Conservation (phyloP, 2,329 filamentous ascomycete species). For the Talaromyces rugulosus region DNA sequence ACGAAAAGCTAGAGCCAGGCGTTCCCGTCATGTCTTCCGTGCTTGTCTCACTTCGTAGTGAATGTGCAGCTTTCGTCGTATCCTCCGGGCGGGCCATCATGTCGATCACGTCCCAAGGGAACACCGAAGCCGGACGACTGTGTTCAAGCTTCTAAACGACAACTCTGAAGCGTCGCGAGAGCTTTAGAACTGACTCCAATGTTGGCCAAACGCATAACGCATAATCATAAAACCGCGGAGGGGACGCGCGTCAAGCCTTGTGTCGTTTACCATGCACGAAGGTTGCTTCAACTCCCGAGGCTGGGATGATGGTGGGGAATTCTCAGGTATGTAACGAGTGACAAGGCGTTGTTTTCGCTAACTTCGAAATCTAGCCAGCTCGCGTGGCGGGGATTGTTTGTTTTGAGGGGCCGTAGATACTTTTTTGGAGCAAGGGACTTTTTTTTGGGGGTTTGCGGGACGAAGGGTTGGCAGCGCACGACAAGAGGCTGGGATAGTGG, state of each 20-base stretch:
- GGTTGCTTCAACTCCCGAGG: neutral
- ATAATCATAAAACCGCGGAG: neutral
- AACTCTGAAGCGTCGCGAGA: neutral
- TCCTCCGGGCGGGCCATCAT: conserved; percentile 37
- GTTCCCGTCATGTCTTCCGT: conserved; percentile 27
- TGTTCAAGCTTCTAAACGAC: neutral
- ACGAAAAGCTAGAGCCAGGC: conserved; percentile 24
- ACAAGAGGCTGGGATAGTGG: neutral
- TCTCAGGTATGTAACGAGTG: neutral
- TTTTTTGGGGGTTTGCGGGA: neutral
- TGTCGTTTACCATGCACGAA: neutral
- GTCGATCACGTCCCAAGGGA: conserved; percentile 21
- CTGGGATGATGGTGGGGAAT: neutral
- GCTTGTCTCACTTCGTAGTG: conserved; percentile 24
- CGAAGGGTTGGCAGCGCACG: neutral
- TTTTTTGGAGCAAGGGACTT: neutral
- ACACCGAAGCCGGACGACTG: neutral
- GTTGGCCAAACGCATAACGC: neutral
- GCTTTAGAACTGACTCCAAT: neutral
- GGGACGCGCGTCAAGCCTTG: neutral
- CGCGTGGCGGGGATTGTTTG: neutral
- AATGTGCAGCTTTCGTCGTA: conserved; percentile 28
- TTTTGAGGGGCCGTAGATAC: neutral
- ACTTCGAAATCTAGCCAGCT: neutral
- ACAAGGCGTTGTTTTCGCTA: neutral